Evolutionary conservation across 305 asterid species (phyloP), one percentile per base, ranked within the genome.

Genomic region (Salvia sclarea): DNA sequence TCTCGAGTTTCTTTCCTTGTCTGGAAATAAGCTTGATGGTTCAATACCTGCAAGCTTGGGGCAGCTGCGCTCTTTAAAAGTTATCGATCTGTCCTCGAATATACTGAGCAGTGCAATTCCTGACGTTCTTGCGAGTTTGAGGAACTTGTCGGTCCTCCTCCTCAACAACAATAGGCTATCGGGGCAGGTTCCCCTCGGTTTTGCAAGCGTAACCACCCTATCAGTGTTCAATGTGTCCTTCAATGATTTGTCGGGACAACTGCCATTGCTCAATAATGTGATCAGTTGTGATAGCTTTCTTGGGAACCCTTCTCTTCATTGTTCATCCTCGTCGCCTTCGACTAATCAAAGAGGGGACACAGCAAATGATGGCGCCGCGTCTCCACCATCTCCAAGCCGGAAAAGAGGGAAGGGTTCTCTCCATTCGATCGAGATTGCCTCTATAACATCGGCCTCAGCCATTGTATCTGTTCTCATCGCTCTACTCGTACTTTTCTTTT

Each of bases 231-330:
- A 88, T 1, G 86, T 72, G 62, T 88, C 97, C 11, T 88, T 79
- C 81, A 91, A 91, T 70, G 80, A 91, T 68, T 82, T 91, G 69
- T 88, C 97, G 13, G 96, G 96, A 18, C 81, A 87, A 7, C 65
- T 81, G 59, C 89, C 86, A 33, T 62, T 24, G 28, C 80, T 66
- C 65, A 78, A 64, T 49, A 73, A 72, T 76, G 67, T 78, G 68
- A 83, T 80, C 75, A 84, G 80, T 21, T 91, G 96, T 78, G 80
- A 64, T 65, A 78, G 91, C 70, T 76, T 85, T 60, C 69, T 83
- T 16, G 96, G 95, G 37, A 91, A 91, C 50, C 96, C 95, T 43
- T 73, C 81, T 44, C 83, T 91, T 25, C 82, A 61, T 45, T 91
- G 97, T 76, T 80, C 70, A 56, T 48, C 90, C 37, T 73, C 91